These are phyloP conservation scores for Barbarea vulgaris DNA, from an alignment of 345 rosid species.

Conservation along the genomic window DNA sequence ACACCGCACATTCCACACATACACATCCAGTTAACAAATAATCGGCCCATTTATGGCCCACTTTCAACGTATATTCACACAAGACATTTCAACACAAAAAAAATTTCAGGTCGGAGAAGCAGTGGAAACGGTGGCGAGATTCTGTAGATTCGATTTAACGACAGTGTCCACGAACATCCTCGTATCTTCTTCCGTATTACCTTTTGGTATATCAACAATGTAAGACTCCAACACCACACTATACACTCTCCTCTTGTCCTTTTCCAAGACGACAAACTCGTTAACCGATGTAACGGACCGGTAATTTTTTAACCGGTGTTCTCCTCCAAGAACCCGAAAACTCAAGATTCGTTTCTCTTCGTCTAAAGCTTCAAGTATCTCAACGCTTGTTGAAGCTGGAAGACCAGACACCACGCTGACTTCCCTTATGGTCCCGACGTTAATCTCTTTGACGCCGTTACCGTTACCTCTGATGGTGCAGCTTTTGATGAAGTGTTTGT, in stretches of 20 bases:
- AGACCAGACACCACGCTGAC: conserved; percentile 38
- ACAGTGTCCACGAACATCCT: conserved; percentile 41
- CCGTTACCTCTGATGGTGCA: conserved; percentile 33
- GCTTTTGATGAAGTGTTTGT: conserved; percentile 43
- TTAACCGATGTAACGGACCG: conserved; percentile 44
- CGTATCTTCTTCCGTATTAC: conserved; percentile 44
- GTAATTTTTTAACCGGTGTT: conserved; percentile 41
- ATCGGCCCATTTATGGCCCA: conserved; percentile 26
- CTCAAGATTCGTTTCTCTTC: conserved; percentile 32
- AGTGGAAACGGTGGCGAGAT: conserved; percentile 32
- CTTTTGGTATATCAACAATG: conserved; percentile 42
- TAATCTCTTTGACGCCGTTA: conserved; percentile 17
- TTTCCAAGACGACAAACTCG: conserved; percentile 24
- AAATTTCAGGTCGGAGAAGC: conserved; percentile 32
- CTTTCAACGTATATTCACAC: conserved; percentile 16
- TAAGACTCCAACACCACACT: conserved; percentile 42
- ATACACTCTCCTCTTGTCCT: conserved; percentile 18
- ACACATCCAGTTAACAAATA: conserved; percentile 1
- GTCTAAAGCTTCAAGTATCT: conserved; percentile 36
- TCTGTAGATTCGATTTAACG: conserved; percentile 38
- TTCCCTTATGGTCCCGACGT: conserved; percentile 38
- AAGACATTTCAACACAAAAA: conserved; percentile 3
- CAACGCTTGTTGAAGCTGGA: conserved; percentile 42
- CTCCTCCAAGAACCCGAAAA: conserved; percentile 43
- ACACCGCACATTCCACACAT: conserved; percentile 30